Base-by-base conservation (phyloP, 169 alveolate species). In the Miamiensis avidus region DNA sequence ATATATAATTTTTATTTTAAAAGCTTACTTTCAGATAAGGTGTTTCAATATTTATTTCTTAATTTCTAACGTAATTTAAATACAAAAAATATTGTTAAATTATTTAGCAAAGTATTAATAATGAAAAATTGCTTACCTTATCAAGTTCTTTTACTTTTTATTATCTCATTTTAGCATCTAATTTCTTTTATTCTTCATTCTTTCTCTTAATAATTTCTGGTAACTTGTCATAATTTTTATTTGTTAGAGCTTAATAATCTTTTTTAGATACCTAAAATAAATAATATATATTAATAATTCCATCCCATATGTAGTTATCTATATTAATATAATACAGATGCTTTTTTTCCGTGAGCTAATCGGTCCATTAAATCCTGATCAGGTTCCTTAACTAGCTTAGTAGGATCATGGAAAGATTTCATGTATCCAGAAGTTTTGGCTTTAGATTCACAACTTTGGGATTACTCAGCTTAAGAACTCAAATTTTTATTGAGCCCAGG, bases 401-500 rank as follows among this genome's bases (percentile, higher is more conserved):
- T 77, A 29, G 82, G 82, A 33, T 77, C 82, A 33, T 77, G 82
- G 82, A 77, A 77, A 1, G 74, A 33, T 1, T 64, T 77, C 72
- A 77, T 77, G 33, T 34, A 77, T 0, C 65, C 82, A 31, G 69
- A 31, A n/a, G 16, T 25, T 75, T 75, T 65, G 4, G 33, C 31
- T 77, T 77, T 75, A 0, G 26, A 29, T 33, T 31, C 28, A 77
- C 28, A 31, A 31, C 1, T 33, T 25, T 77, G n/a, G 0, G 31
- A 20, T 15, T 77, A 33, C 26, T 77, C 82, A 26, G 34, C 72
- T n/a, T 77, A 27, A 77, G 65, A 31, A 0, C 74, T 77, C 29
- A 27, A 0, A 77, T 77, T 77, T 77, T 77, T 77, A 31, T 28
- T 33, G 82, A 33, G 33, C 31, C 64, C 82, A 25, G 82, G 82